Base-by-base conservation (phyloP, 1,284 basidiomycete species). In the Blastosporella zonata region DNA sequence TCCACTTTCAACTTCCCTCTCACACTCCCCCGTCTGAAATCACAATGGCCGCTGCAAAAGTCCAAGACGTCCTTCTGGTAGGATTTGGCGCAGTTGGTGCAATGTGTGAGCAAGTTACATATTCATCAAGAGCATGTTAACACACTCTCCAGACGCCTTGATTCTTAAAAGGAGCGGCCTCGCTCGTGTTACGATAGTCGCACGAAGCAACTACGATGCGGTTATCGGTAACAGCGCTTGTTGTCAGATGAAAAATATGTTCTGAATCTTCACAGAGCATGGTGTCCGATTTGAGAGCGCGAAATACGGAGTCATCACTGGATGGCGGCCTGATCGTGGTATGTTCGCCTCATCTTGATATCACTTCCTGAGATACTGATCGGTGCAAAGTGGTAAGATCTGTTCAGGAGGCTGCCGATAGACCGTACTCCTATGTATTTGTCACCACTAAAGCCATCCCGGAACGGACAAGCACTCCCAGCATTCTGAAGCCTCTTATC, bases 401-500 rank as follows among this genome's bases (percentile, higher is more conserved):
- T 0, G 73, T 89, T 22, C 63, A 67, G 1, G 76, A 82, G 12
- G 84, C 87, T 1, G 68, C 79, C 6, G 83, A 87, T 55, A 65
- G 70, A 33, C 57, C 71, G 0, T 91, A 89, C 62, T 74, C 79
- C 28, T 81, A 84, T 60, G 82, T 89, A 10, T 63, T 91, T 9
- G 65, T 90, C 46, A 76, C 82, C 1, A 87, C 85, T 2, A 92
- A 92, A 61, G 81, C 81, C 3, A 67, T 91, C 2, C 89, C 89
- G 0, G 89, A 92, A 57, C 62, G 87, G 15, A 60, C 68, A 1
- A 75, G 74, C 10, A 88, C 82, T 3, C 68, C 83, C 0, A 62
- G 67, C 10, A 66, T 90, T 10, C 73, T 91, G 13, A 67, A 70
- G 17, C 81, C 86, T 1, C 67, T 86, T 1, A 68, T 91, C 21